Evolutionary conservation across 257 asterid genomes (phyloP), one percentile per base, ranked within the genome.

Genomic region (Dorcoceras hygrometricum): DNA sequence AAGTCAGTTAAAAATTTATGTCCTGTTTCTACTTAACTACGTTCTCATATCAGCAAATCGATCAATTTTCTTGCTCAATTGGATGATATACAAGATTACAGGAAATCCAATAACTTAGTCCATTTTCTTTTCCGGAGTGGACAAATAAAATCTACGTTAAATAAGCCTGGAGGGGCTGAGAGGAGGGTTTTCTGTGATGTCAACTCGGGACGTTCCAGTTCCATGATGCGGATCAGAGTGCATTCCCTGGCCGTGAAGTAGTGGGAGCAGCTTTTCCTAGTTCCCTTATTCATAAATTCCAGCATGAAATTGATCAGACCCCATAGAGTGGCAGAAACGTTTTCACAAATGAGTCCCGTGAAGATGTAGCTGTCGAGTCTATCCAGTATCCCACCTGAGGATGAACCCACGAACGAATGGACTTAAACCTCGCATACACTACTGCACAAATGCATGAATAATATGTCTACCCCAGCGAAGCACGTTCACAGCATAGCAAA

Each of bases 311-410:
- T 59, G 20, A 63, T 85, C 83, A 89, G 66, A 91, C 89, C 31
- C 99, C 96, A 69, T 80, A 84, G 72, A 87, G 89, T 46, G 93
- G 90, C 19, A 90, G 81, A 71, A 81, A 71, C 62, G 84, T 79
- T 81, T 87, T 90, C 62, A 94, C 95, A 63, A 94, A 94, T 26
- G 99, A 87, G 83, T 32, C 98, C 99, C 0, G 98, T 89, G 68
- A 90, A 94, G 43, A 89, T 81, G 80, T 90, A 94, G 89, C 99
- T 94, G 81, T 94, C 99, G 29, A 77, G 85, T 69, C 99, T 81
- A 72, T 90, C 99, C 43, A 94, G 87, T 76, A 94, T 75, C 69
- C 99, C 99, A 72, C 98, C 98, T 94, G 88, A 34, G 56, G 28
- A 65, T 29, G 24, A 55, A 61, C 12, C 68, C 16, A 9, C 22